Evolutionary conservation across 2,329 filamentous ascomycete species (phyloP).

Genomic region (Hymenoscyphus salicellus): DNA sequence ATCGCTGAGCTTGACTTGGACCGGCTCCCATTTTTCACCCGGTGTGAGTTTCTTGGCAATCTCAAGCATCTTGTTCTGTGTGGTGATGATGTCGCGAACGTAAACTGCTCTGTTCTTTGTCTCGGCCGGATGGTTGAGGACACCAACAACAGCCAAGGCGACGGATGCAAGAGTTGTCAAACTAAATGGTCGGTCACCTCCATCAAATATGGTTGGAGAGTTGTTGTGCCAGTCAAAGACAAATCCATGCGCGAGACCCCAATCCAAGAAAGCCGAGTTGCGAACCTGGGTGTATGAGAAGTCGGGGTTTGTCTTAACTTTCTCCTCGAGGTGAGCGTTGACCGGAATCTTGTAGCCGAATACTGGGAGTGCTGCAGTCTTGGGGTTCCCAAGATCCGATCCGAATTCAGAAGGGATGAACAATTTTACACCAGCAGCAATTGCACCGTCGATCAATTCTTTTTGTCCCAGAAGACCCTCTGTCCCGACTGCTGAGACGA

Average conservation of each 20-base stretch:
- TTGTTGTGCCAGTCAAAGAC: constrained; percentile 35
- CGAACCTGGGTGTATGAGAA: constrained; percentile 38
- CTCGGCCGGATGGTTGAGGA: constrained; percentile 36
- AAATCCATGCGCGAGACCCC: constrained; percentile 33
- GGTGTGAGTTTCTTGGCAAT: constrained; percentile 36
- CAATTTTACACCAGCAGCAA: constrained; percentile 40
- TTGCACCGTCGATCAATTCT: constrained; percentile 39
- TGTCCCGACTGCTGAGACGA: constrained; percentile 38
- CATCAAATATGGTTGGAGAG: constrained; percentile 33
- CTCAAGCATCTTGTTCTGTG: constrained; percentile 39
- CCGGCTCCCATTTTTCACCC: constrained; percentile 25
- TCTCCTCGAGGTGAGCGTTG: too few relatives aligned
- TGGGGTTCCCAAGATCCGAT: constrained; percentile 37
- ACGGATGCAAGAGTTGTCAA: constrained; percentile 46
- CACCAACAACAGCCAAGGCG: constrained; percentile 44
- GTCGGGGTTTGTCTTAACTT: constrained; percentile 17
- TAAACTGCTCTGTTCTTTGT: constrained; percentile 39
- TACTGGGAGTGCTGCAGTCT: constrained; percentile 18
- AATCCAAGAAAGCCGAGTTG: constrained; percentile 38
- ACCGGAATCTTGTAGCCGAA: too few relatives aligned
- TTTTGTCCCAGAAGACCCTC: constrained; percentile 33
- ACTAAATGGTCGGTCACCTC: constrained; percentile 36
- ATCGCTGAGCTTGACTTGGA: constrained; percentile 16
- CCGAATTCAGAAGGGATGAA: constrained; percentile 45
- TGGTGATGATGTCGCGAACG: constrained; percentile 36